Percentiles rank a stretch among this genome's conserved stretches.
Evolutionary conservation across 257 asterid genomes (phyloP).

Genomic region (Solanum habrochaites): DNA sequence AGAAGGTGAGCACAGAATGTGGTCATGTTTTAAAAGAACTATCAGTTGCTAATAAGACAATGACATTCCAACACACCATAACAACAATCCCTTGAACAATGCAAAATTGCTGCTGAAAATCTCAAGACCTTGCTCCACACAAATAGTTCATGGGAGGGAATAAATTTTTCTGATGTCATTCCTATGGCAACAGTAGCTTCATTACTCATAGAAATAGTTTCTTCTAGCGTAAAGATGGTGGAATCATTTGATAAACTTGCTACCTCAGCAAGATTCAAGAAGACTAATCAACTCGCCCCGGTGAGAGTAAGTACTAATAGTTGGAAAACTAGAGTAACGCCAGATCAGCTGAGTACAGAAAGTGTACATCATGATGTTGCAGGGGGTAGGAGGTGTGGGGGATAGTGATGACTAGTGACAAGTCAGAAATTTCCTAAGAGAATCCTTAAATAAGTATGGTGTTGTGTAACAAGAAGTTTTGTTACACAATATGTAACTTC

Average conservation of each 20-base stretch:
- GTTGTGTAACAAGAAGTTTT: neutral
- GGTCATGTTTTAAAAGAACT: constrained; percentile 32
- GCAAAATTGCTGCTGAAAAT: constrained; percentile 27
- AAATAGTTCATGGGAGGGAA: constrained; percentile 19
- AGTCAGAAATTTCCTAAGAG: neutral
- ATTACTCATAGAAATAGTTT: constrained; percentile 28
- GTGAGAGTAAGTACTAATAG: neutral
- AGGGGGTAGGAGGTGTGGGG: no score
- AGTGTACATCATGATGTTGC: neutral
- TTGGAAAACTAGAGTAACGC: neutral
- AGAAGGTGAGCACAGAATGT: constrained; percentile 35
- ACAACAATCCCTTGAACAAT: constrained; percentile 11
- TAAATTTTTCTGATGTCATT: constrained; percentile 14
- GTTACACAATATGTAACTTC: neutral
- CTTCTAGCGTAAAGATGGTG: constrained; percentile 29
- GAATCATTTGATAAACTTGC: constrained; percentile 39
- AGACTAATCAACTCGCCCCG: neutral
- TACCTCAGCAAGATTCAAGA: constrained; percentile 34
- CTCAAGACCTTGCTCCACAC: constrained; percentile 10
- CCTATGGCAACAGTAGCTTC: constrained; percentile 37
- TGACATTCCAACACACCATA: constrained; percentile 19
- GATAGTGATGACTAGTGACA: neutral
- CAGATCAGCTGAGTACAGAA: neutral
- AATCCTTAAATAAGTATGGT: neutral
- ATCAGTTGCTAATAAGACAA: constrained; percentile 28